Percentiles rank a stretch among this genome's conserved stretches.
Conservation (phyloP, 371 early-diverging fungal genomes). For the Chytridiales sp. region DNA sequence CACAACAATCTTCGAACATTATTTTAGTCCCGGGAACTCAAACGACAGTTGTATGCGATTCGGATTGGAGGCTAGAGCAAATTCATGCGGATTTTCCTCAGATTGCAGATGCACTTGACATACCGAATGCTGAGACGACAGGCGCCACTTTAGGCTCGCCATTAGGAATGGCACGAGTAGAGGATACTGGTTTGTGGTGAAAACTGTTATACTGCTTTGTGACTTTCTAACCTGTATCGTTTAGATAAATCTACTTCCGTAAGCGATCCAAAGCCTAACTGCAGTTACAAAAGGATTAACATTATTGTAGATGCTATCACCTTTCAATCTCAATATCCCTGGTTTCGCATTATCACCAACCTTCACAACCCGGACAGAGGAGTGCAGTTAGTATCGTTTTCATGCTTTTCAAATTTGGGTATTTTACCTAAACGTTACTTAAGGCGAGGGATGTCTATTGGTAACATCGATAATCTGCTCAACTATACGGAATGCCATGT, state of each 20-base stretch:
- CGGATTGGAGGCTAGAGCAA: constrained; percentile 76
- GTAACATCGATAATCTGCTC: constrained; percentile 61
- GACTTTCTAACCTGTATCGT: not conserved
- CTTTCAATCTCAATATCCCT: constrained; percentile 36
- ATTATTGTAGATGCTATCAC: constrained; percentile 13
- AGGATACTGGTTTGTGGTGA: not conserved
- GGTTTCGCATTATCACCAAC: constrained; percentile 6
- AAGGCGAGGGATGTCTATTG: constrained; percentile 44
- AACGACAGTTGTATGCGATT: constrained; percentile 28
- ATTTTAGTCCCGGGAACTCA: constrained; percentile 6
- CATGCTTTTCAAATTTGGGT: not conserved
- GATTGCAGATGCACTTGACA: constrained; percentile 49
- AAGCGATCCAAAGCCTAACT: no score
- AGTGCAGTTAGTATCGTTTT: constrained; percentile 12
- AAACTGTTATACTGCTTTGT: not conserved
- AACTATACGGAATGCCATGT: constrained; percentile 67
- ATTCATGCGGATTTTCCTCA: constrained; percentile 75
- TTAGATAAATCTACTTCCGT: no score
- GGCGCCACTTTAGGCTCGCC: not conserved
- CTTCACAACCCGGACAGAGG: not conserved
- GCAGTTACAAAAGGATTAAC: not conserved
- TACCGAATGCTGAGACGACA: constrained; percentile 9
- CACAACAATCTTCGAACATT: constrained; percentile 8
- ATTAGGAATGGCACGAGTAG: not conserved
- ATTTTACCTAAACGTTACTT: no score